Conservation (phyloP, 306 rosid species). For the Sicyos edulis region DNA sequence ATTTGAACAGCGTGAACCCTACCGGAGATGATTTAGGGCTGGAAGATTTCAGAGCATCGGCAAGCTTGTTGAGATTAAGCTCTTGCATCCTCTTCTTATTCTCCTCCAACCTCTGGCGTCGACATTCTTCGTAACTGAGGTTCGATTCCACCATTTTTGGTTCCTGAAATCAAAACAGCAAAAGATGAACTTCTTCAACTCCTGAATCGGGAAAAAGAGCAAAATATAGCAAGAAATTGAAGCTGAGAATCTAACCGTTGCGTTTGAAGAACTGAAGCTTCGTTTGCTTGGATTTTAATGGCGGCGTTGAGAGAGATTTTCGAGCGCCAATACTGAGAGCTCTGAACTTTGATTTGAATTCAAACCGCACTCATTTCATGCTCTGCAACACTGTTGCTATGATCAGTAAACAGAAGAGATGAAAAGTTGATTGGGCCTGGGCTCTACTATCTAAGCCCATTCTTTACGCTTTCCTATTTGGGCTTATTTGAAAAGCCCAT, state of each 20-base stretch:
- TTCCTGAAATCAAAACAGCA: slow-evolving; percentile 21
- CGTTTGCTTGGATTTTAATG: not conserved
- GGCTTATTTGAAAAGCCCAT: not conserved
- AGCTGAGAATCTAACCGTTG: slow-evolving; percentile 6
- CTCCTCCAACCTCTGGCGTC: slow-evolving; percentile 40
- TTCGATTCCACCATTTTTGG: slow-evolving; percentile 33
- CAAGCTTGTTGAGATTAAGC: slow-evolving; percentile 41
- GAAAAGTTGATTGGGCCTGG: not conserved
- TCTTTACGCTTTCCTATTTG: not conserved
- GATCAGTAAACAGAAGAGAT: not conserved
- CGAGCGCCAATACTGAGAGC: not conserved
- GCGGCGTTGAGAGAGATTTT: not conserved
- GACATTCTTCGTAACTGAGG: slow-evolving; percentile 37
- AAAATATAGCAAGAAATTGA: not conserved
- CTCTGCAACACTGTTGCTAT: not conserved
- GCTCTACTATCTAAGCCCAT: not conserved
- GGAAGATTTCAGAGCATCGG: slow-evolving; percentile 30
- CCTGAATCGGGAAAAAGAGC: not conserved
- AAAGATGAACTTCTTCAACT: not conserved
- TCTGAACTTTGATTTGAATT: not conserved
- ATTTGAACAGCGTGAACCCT: not conserved
- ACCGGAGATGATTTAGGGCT: slow-evolving; percentile 39
- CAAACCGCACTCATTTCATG: not conserved
- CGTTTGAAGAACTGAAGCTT: not conserved
- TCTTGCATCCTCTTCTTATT: slow-evolving; percentile 49